Evolutionary conservation across 2,329 filamentous ascomycete species (phyloP), one percentile per base, ranked within the genome.

Genomic region (Chrysoporthe puriensis): DNA sequence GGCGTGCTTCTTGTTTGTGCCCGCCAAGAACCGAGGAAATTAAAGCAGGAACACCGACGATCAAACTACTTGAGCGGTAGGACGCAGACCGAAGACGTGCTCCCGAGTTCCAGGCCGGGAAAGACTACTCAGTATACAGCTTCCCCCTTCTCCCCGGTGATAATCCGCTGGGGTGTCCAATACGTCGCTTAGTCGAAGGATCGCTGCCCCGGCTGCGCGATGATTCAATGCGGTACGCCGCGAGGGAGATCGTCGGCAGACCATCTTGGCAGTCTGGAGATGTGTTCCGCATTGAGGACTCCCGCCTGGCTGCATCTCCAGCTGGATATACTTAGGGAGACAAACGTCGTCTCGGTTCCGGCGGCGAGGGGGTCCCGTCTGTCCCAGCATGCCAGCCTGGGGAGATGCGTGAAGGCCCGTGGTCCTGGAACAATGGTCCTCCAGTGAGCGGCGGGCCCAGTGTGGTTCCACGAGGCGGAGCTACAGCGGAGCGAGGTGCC

Each of bases 381-480:
- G 50, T 26, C 26, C 26, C 26, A 26, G 26, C 26, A 26, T 26
- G 50, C 46, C 62, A 57, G 54, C 54, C 54, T 34, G 50, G 34
- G 32, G 32, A 57, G 18, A 57, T 57, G 34, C 54, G 54, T 40
- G 34, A 16, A 40, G 32, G 54, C 34, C 54, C 34, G 54, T 57
- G 54, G n/a, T 57, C 54, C 16, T 40, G 54, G 54, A 40, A 54
- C 50, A 16, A 21, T 54, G 50, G 26, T 54, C 4, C 18, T 40
- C 34, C 34, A 21, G 54, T 57, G 54, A 57, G 34, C 14, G 32
- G 34, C 54, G 9, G 54, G 9, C 34, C n/a, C 13, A 48, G 50
- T 46, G 46, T 44, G 67, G 67, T 59, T 63, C 64, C 34, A 66
- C 63, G 56, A 60, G 57, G 67, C 67, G 67, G 67, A 69, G 63